Conservation (phyloP, 257 asterid genomes). For the Solanum infundibuliforme region DNA sequence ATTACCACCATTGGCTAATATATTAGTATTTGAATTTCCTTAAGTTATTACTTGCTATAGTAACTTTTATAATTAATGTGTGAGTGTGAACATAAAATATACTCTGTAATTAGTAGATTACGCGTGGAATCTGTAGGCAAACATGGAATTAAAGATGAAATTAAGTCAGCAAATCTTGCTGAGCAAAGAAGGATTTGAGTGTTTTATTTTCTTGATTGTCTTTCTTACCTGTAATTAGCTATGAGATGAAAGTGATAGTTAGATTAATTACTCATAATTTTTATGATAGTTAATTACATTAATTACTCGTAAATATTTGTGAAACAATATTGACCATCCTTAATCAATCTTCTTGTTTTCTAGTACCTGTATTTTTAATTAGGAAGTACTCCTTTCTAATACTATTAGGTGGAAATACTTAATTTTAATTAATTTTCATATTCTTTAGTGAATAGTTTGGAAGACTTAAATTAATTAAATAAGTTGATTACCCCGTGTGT, state of each 20-base stretch:
- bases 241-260: constrained; percentile 46
- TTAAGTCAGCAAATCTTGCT: constrained; percentile 15
- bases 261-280: constrained; percentile 11
- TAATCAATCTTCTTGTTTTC: constrained; percentile 4
- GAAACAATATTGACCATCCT: not conserved
- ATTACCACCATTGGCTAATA: not conserved
- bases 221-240: constrained; percentile 3
- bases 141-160: not conserved
- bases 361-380: not conserved
- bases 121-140: not conserved
- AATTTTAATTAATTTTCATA: not conserved
- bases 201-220: constrained; percentile 10
- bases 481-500: not conserved
- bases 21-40: not conserved
- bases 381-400: not conserved
- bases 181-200: constrained; percentile 25
- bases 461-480: not conserved
- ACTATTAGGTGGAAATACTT: not conserved
- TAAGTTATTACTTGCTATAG: not conserved
- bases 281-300: constrained; percentile 30
- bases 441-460: not conserved
- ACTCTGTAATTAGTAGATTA: not conserved
- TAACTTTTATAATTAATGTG: not conserved
- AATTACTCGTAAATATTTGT: constrained; percentile 2
- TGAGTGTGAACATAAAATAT: not conserved